Percentiles rank a stretch among this genome's conserved stretches.
Evolutionary conservation across 1,139 yeast genomes (phyloP).

Genomic region (Magnusiomyces suaveolens): DNA sequence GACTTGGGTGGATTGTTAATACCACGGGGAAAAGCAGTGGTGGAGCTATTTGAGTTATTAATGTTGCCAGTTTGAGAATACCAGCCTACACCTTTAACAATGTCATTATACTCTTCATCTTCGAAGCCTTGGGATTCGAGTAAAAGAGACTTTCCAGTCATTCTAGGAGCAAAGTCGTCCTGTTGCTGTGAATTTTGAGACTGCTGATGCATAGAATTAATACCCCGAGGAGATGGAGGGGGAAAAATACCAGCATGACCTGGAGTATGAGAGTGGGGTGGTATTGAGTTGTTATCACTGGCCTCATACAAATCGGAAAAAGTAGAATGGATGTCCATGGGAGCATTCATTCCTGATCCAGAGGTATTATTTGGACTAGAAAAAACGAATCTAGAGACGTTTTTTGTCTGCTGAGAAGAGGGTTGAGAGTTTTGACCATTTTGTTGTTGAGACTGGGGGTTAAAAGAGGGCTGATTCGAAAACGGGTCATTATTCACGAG

Average conservation of each 20-base stretch:
- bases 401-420: no score
- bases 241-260: constrained; percentile 7
- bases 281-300: no score
- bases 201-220: not conserved
- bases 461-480: not conserved
- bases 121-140: constrained; percentile 28
- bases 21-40: not conserved
- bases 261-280: constrained; percentile 10
- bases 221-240: constrained; percentile 4
- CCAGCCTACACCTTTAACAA: constrained; percentile 28
- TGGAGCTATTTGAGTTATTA: not conserved
- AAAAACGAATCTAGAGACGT: constrained; percentile 13
- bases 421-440: not conserved
- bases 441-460: constrained; percentile 7
- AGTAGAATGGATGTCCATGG: constrained; percentile 5
- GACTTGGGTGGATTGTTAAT: not conserved
- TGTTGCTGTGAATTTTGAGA: not conserved
- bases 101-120: constrained; percentile 26
- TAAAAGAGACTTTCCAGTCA: constrained; percentile 27
- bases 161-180: constrained; percentile 10
- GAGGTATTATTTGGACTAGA: constrained; percentile 1
- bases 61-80: constrained; percentile 10
- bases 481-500: constrained; percentile 11
- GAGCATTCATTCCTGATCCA: not conserved
- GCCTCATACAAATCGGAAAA: constrained; percentile 8